phyloP scores from a whole-genome alignment of 805 yeast genomes.

The Ogataea saltuana region DNA sequence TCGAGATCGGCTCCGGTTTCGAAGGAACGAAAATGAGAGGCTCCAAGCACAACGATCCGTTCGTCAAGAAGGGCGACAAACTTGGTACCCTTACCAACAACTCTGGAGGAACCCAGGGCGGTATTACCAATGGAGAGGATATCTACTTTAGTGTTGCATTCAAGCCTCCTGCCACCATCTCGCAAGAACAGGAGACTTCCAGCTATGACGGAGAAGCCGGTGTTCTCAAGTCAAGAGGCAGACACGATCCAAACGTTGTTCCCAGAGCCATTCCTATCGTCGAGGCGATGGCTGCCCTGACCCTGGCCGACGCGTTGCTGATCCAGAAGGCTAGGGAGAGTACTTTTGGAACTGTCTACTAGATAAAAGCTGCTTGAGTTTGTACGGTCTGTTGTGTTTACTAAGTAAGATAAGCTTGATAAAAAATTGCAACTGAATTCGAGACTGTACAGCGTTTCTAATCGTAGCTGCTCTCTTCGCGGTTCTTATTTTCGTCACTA shows the following conservation, averaged over 20 bases:
- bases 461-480: slow-evolving; percentile 18
- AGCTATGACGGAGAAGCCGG: slow-evolving; percentile 89
- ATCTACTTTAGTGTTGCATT: slow-evolving; percentile 94
- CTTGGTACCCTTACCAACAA: slow-evolving; percentile 87
- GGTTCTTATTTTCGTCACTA: slow-evolving; percentile 31
- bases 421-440: background rate
- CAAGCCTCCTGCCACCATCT: slow-evolving; percentile 97
- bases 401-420: background rate
- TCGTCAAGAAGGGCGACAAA: slow-evolving; percentile 58
- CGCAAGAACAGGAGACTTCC: slow-evolving; percentile 87
- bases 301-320: slow-evolving; percentile 80
- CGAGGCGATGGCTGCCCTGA: slow-evolving; percentile 97
- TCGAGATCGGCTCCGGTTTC: slow-evolving; percentile 96
- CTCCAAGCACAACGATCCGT: slow-evolving; percentile 90
- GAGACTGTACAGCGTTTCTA: too few species aligned
- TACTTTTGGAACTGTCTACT: slow-evolving; percentile 39
- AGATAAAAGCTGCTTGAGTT: background rate
- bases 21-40: slow-evolving; percentile 89
- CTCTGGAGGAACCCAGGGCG: slow-evolving; percentile 98
- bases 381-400: background rate
- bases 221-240: slow-evolving; percentile 89
- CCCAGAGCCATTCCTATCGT: slow-evolving; percentile 99
- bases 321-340: slow-evolving; percentile 84
- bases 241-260: slow-evolving; percentile 98
- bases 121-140: slow-evolving; percentile 94